Conservation (phyloP, 78 protist genomes). For the Paratrimastix pyriformis region DNA sequence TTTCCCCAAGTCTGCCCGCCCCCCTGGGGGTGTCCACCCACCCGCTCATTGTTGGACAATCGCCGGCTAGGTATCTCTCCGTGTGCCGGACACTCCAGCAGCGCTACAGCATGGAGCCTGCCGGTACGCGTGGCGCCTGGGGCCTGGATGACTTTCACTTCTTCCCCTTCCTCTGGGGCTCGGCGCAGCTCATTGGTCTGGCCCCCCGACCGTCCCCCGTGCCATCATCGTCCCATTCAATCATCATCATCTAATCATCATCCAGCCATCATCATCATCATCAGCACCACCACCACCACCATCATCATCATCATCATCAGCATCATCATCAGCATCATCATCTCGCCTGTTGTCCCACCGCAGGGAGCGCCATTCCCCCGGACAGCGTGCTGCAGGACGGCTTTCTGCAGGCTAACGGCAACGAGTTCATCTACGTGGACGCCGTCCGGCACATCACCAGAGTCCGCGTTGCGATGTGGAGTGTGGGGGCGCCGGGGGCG, state of each 20-base stretch:
- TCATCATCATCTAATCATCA: too few species aligned
- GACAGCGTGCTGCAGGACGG: background rate
- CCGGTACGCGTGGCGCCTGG: slow-evolving; percentile 25
- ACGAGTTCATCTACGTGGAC: background rate
- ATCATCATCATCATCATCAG: too few species aligned
- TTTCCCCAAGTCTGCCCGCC: background rate
- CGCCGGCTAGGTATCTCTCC: background rate
- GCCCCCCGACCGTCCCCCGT: background rate
- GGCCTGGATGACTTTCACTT: slow-evolving; percentile 27
- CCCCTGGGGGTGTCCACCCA: background rate
- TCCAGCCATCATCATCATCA: too few species aligned
- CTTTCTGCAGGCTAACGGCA: background rate
- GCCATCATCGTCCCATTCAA: background rate
- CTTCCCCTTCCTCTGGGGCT: slow-evolving; percentile 22
- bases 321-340: too few species aligned
- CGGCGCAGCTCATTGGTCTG: slow-evolving; percentile 13
- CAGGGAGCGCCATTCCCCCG: background rate
- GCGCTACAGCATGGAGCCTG: background rate
- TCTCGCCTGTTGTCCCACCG: background rate
- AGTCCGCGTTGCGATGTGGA: background rate
- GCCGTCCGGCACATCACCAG: background rate
- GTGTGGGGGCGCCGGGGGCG: background rate
- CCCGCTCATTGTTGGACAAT: background rate
- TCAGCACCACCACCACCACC: too few species aligned
- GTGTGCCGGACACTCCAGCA: background rate